phyloP scores from a whole-genome alignment of 805 yeast genomes.

The Sugiyamaella boreocaroliniensis region DNA sequence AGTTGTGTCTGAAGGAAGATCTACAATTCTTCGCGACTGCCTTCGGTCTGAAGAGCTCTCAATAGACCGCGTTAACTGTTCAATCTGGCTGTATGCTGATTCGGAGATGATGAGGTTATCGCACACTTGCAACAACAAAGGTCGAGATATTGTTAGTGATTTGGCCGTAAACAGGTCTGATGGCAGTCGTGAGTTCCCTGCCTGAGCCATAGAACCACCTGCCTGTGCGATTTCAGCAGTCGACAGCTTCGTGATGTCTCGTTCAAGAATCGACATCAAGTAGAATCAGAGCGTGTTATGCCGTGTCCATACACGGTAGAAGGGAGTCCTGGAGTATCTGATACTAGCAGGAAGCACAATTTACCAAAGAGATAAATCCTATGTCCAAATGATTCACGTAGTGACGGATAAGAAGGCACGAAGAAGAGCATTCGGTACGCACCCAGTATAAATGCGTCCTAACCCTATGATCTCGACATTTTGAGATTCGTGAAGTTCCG shows the following conservation, averaged over 20 bases:
- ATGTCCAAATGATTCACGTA: too few relatives aligned
- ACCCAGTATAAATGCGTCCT: too few relatives aligned
- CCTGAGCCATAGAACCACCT: background rate
- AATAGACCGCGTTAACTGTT: constrained; percentile 6
- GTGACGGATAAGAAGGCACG: too few relatives aligned
- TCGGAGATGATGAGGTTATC: constrained; percentile 20
- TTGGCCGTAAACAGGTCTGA: background rate
- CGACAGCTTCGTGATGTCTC: background rate
- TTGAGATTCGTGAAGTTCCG: too few relatives aligned
- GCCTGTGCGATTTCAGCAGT: background rate
- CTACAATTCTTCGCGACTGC: background rate
- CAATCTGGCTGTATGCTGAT: constrained; percentile 29
- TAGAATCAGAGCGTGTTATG: too few relatives aligned
- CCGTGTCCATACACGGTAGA: too few relatives aligned
- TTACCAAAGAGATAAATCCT: too few relatives aligned
- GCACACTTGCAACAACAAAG: constrained; percentile 18
- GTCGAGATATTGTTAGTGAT: constrained; percentile 5
- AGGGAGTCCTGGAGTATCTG: too few relatives aligned
- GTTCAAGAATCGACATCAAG: background rate
- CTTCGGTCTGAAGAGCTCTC: constrained; percentile 7
- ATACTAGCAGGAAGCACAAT: too few relatives aligned
- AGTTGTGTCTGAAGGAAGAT: background rate
- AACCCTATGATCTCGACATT: too few relatives aligned
- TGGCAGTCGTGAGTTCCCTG: background rate
- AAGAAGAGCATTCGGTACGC: too few relatives aligned